A percentile compares a stretch with the other conserved stretches of the same genome.
Conservation (phyloP, 2,329 filamentous ascomycete genomes). For the Phyllosticta citriasiana region DNA sequence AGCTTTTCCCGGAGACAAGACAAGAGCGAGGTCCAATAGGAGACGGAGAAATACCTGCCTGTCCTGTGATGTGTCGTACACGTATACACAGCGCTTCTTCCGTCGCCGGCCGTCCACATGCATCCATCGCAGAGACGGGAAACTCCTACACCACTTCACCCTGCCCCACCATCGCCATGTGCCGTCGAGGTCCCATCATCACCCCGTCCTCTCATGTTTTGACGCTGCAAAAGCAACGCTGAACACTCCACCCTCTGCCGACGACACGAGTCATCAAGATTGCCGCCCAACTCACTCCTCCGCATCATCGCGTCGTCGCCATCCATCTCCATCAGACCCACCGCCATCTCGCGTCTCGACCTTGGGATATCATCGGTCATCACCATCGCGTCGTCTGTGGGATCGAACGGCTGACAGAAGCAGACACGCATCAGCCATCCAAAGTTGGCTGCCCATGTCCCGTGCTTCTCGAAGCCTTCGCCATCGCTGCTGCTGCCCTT, state of each 20-base stretch:
- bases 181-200: background rate
- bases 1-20: background rate
- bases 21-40: background rate
- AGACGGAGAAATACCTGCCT: background rate
- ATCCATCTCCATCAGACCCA: background rate
- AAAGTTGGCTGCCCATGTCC: constrained; percentile 6
- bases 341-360: background rate
- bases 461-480: background rate
- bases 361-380: background rate
- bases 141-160: background rate
- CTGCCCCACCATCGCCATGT: background rate
- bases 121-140: background rate
- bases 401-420: constrained; percentile 27
- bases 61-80: background rate
- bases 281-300: background rate
- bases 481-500: background rate
- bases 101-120: background rate
- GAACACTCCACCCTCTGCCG: background rate
- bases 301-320: background rate
- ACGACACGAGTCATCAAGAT: background rate
- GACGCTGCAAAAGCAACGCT: background rate
- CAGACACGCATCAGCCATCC: constrained; percentile 22
- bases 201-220: background rate
- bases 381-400: background rate
- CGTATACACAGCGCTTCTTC: background rate